Conservation (phyloP, 163 green algal genomes). For the Scenedesmus sp. region DNA sequence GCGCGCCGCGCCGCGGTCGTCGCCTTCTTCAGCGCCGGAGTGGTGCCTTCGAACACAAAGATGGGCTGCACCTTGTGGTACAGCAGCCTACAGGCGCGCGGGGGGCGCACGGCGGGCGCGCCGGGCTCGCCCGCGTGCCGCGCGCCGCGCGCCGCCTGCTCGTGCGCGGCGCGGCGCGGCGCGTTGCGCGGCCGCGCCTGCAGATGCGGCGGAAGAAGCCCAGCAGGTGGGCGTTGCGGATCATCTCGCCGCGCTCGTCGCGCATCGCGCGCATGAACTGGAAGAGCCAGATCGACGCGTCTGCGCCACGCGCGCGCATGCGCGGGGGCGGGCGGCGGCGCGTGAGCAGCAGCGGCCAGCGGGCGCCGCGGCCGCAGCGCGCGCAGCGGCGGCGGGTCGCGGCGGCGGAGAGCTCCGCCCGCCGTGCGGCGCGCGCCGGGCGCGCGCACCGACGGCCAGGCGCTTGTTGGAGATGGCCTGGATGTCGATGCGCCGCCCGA, state of each 20-base stretch:
- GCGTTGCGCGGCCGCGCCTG: slow-evolving; percentile 55
- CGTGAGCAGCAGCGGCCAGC: too few species aligned
- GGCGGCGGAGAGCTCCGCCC: too few species aligned
- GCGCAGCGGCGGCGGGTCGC: too few species aligned
- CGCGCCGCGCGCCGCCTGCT: neutral
- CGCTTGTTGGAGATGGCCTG: slow-evolving; percentile 85
- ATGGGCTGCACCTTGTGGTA: slow-evolving; percentile 93
- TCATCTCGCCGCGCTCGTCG: slow-evolving; percentile 89
- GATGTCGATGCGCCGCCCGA: slow-evolving; percentile 86
- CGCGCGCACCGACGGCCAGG: slow-evolving; percentile 84
- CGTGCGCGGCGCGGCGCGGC: too few species aligned
- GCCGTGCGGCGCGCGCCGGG: too few species aligned
- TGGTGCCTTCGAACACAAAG: slow-evolving; percentile 98
- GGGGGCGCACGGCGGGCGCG: too few species aligned
- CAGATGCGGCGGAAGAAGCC: slow-evolving; percentile 98
- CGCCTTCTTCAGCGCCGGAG: slow-evolving; percentile 90
- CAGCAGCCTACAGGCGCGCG: slow-evolving; percentile 79
- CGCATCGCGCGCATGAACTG: slow-evolving; percentile 99
- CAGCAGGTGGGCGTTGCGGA: slow-evolving; percentile 93
- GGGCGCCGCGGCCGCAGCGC: too few species aligned
- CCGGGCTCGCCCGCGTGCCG: neutral
- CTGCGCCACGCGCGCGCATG: too few species aligned
- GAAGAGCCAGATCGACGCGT: slow-evolving; percentile 98
- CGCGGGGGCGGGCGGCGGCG: too few species aligned
- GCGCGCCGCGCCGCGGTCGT: slow-evolving; percentile 82